Evolutionary conservation across 176 grass and related monocot species (phyloP).

Genomic region (Musa beccarii): DNA sequence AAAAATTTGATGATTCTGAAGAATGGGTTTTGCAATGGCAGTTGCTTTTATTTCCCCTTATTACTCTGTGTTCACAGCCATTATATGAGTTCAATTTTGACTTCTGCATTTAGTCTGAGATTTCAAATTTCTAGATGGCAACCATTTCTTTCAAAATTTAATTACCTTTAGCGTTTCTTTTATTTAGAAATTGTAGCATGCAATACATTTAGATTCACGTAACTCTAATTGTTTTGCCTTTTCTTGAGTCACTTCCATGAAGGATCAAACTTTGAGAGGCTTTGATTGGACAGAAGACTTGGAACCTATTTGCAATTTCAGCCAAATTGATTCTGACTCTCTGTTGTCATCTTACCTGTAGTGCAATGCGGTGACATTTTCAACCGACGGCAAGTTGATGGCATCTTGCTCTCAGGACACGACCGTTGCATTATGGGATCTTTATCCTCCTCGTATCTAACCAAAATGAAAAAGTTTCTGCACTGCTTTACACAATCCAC

Average conservation of each 20-base stretch:
- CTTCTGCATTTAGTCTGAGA: too few species aligned
- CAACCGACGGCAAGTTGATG: constrained; percentile 65
- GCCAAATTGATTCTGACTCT: background rate
- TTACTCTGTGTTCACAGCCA: too few species aligned
- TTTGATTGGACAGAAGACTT: background rate
- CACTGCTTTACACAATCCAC: too few species aligned
- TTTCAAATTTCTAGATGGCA: background rate
- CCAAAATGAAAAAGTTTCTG: background rate
- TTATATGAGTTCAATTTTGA: too few species aligned
- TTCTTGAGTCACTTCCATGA: background rate
- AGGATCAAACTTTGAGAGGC: background rate
- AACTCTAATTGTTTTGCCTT: background rate
- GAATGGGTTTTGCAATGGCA: too few species aligned
- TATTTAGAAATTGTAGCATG: background rate
- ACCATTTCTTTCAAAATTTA: background rate
- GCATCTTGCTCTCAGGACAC: constrained; percentile 82
- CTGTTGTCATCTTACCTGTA: constrained; percentile 13
- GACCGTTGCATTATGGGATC: constrained; percentile 65
- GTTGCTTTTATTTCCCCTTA: too few species aligned
- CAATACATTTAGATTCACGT: background rate
- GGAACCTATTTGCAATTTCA: background rate
- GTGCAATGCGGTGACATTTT: constrained; percentile 77
- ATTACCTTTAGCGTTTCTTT: background rate
- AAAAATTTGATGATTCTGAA: too few species aligned
- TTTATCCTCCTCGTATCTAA: constrained; percentile 44